phyloP scores from a whole-genome alignment of 108 stramenopile genomes.

The Conticribra weissflogii region DNA sequence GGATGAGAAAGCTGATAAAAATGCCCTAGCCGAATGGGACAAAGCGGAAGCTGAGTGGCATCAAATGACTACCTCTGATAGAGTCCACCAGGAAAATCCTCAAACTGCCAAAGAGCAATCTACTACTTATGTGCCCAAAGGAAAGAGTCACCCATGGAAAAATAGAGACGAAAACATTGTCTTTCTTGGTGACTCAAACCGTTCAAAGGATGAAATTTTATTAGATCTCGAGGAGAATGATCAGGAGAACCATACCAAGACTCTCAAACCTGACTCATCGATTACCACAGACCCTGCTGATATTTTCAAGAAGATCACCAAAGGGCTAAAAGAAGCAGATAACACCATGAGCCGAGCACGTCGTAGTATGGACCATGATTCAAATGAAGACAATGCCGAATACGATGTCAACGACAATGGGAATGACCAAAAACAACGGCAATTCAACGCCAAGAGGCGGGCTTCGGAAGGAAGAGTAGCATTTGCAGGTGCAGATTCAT shows the following conservation, averaged over 20 bases:
- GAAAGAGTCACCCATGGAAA: constrained; percentile 25
- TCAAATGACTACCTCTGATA: neutral
- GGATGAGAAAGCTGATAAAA: neutral
- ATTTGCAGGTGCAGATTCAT: constrained; percentile 28
- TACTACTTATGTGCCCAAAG: no score
- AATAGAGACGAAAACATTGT: neutral
- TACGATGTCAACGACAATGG: neutral
- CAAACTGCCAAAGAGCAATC: no score
- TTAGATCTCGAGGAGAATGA: constrained; percentile 5
- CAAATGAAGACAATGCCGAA: constrained; percentile 8
- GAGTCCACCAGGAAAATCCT: neutral
- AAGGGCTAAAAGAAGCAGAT: constrained; percentile 32
- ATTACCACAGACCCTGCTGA: constrained; percentile 21
- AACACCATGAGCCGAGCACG: constrained; percentile 28
- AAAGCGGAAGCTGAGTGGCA: constrained; percentile 25
- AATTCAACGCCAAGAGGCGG: neutral
- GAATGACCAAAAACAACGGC: neutral
- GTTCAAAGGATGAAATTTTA: constrained; percentile 1
- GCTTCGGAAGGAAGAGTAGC: constrained; percentile 13
- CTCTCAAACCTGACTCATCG: neutral
- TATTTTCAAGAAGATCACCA: constrained; percentile 38
- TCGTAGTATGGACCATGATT: constrained; percentile 2
- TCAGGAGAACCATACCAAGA: constrained; percentile 13
- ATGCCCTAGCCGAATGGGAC: constrained; percentile 24
- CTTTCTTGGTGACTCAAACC: neutral